Base-by-base conservation (phyloP, 352 stramenopile genomes). In the Globisporangium recalcitrans region DNA sequence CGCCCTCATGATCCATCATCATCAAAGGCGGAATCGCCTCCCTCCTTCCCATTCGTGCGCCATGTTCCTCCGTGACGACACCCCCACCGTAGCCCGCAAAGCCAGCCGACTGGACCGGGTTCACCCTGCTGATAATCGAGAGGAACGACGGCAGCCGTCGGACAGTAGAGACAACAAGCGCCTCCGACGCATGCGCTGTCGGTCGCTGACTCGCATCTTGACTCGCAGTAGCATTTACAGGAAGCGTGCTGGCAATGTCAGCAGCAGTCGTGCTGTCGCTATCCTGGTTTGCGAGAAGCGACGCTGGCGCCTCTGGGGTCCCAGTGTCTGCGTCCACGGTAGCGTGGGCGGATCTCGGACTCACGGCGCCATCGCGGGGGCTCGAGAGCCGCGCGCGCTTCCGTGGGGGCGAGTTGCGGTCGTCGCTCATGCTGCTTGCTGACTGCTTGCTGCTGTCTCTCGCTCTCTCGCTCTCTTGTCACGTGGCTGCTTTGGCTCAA, bases 351-450 rank as follows among this genome's bases (percentile, higher is more conserved):
- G 14, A 10, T 52, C 32, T 14, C 51, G 22, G 3, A 7, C 52
- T 58, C 21, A 11, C 8, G 27, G 10, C 8, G 21, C 2, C 21
- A 9, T 13, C 68, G 24, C 19, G 31, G 26, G 61, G 42, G 16
- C 54, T 62, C 32, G 67, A 49, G 31, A 78, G 63, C 11, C 73
- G 73, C 31, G 69, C 71, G 56, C 66, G 71, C 54, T 77, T 78
- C 11, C 71, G 63, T 47, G 73, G 71, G 36, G 73, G 71, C 46
- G 59, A 73, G 16, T 58, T 49, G 13, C 69, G 66, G 53, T 75
- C 68, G 67, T 76, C 69, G 53, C 51, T 64, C 54, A 60, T 67
- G n/a, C 34, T 64, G 8, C 24, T 65, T 53, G 36, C 13, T 10
- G 38, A 16, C 22, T 58, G 32, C 24, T 27, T 53, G 36, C 13